Evolutionary conservation across 805 yeast genomes (phyloP).

Genomic region (Hanseniaspora valbyensis): DNA sequence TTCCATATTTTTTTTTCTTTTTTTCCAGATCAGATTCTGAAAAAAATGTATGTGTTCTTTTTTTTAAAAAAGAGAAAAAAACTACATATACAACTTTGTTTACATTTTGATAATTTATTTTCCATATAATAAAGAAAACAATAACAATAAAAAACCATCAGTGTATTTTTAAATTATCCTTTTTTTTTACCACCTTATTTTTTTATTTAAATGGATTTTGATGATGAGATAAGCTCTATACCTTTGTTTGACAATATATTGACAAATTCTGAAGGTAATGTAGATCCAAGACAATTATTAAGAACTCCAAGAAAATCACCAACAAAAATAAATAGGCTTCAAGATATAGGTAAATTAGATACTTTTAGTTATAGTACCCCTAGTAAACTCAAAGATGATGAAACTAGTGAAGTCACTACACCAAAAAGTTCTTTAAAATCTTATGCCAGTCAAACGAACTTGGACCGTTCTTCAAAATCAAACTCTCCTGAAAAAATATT

Average conservation of each 20-base stretch:
- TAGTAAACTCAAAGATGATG: neutral
- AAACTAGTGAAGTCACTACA: neutral
- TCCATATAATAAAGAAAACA: too few species aligned
- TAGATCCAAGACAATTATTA: neutral
- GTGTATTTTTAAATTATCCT: neutral
- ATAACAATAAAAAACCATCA: too few species aligned
- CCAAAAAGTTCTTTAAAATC: slow-evolving; percentile 6
- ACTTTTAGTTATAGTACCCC: neutral
- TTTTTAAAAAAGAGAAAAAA: too few species aligned
- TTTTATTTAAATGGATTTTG: slow-evolving; percentile 5
- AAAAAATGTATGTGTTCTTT: too few species aligned
- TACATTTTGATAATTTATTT: too few species aligned
- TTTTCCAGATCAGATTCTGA: too few species aligned
- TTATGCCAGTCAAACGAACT: neutral
- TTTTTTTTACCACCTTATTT: neutral
- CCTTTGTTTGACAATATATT: slow-evolving; percentile 12
- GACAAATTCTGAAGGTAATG: neutral
- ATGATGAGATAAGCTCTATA: neutral
- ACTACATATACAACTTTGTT: too few species aligned
- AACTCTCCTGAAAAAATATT: slow-evolving; percentile 4
- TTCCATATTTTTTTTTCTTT: too few species aligned
- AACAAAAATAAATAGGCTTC: neutral
- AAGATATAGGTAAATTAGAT: neutral
- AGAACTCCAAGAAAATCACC: slow-evolving; percentile 13
- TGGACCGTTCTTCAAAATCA: neutral